Base-by-base conservation (phyloP, 2,329 filamentous ascomycete species). In the Epicoccum nigrum region DNA sequence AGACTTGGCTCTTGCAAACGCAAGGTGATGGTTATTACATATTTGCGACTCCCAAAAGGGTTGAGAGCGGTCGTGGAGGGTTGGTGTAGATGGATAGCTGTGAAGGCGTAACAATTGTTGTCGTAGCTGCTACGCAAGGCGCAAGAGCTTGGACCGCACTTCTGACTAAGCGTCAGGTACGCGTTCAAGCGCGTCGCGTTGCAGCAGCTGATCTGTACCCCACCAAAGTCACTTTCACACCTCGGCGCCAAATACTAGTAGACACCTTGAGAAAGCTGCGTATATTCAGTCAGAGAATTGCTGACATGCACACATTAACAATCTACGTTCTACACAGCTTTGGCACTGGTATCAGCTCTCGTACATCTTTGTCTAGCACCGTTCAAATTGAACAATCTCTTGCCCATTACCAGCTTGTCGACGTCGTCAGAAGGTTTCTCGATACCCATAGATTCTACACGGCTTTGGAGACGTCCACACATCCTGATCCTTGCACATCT, bases 151-250 rank as follows among this genome's bases (percentile, higher is more conserved):
- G 12, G 27, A 41, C 23, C 38, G 16, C 25, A 11, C 19, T 15
- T 16, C n/a, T 39, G 27, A 41, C 38, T 41, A 41, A 41, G 38
- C 38, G n/a, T 3, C 33, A 32, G 39, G 21, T 16, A 46, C 49
- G 49, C 49, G 49, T 47, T 40, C 28, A 47, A 47, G 49, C 45
- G 38, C 21, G 35, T 42, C 31, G 25, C 38, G 38, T 28, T 20
- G 9, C 11, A 15, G n/a, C 7, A n/a, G 16, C 21, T 16, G 8
- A 21, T 13, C 17, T 12, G 23, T 25, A 30, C 28, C 20, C 21
- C 15, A 28, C 8, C 23, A 39, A 23, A 41, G 20, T 6, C 15
- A 31, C 38, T 15, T 39, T 41, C 16, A 39, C 37, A 9, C 16
- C 2, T 19, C 15, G 9, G 11, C 17, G 16, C 9, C 8, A 4